Evolutionary conservation across 179 eudicot species (phyloP), one percentile per base, ranked within the genome.

Genomic region (Silene noctiflora): DNA sequence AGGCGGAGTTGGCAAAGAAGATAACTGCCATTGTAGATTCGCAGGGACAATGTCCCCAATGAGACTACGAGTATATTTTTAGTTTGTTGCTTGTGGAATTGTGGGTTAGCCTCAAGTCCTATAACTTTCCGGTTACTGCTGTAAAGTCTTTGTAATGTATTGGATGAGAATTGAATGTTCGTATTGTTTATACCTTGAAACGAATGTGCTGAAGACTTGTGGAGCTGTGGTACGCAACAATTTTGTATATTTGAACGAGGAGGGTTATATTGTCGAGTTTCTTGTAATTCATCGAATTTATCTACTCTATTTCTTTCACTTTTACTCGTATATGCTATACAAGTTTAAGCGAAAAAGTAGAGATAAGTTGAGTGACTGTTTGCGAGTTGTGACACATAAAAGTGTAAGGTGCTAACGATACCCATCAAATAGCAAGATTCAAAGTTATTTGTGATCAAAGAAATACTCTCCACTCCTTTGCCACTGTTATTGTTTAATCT

Each of bases 1-100:
- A 91, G 81, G 90, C 88, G 1, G 98, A 94, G 87, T 85, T 94
- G 70, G 88, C 80, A 81, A 94, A 86, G 85, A 94, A 92, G 91
- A 73, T 94, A 69, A 85, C 82, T 39, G 81, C 91, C 22, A 22
- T 85, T 48, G 75, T 72, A 75, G 96, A 94, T 74, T 72, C 88
- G 13, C 76, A 77, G 66, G 79, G 78, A 24, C 67, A 73, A 31
- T 69, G 80, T 27, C 74, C 33, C 17, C 44, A 76, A 71, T 75
- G 66, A 76, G 14, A 64, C 24, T 21, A 29, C 27, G 27, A 25
- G 27, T 25, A 17, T 53, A 20, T 69, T 25, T 6, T 63, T 16
- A 55, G 20, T 71, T 77, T 31, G 10, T 1, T 22, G 10, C 75
- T 56, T 24, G 42, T 35, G 42, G 42, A 35, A 35, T 35, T 33